Percentiles rank a stretch among this genome's conserved stretches.
Evolutionary conservation across 768 basidiomycete genomes (phyloP).

Genomic region (Mycena olivaceomarginata): DNA sequence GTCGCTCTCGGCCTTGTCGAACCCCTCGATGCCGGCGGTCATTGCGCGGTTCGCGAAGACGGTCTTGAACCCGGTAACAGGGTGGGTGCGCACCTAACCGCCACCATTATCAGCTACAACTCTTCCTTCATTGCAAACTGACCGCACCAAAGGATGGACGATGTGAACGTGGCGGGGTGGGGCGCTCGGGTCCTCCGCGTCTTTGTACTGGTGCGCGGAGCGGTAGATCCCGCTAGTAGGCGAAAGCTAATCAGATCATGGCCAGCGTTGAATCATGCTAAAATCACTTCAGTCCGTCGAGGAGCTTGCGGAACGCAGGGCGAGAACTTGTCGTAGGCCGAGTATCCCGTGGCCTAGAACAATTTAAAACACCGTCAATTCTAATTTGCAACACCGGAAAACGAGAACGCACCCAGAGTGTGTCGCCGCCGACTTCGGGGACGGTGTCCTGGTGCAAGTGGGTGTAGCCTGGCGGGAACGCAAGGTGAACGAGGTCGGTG

Average conservation of each 20-base stretch:
- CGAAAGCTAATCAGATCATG: not conserved
- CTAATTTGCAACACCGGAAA: not conserved
- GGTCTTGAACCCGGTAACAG: slow-evolving; percentile 61
- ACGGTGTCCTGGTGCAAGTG: slow-evolving; percentile 47
- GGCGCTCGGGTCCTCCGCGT: slow-evolving; percentile 57
- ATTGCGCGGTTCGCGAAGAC: slow-evolving; percentile 59
- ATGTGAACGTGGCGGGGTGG: slow-evolving; percentile 54
- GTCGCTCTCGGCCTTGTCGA: slow-evolving; percentile 59
- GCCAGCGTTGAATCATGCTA: not conserved
- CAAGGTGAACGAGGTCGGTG: slow-evolving; percentile 46
- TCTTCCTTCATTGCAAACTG: not conserved
- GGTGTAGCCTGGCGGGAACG: slow-evolving; percentile 46
- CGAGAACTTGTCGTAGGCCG: slow-evolving; percentile 64
- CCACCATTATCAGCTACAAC: not conserved
- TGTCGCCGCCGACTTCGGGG: slow-evolving; percentile 46
- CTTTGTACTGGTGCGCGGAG: slow-evolving; percentile 43
- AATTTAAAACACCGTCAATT: not conserved
- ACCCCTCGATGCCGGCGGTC: slow-evolving; percentile 58
- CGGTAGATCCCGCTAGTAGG: slow-evolving; percentile 52
- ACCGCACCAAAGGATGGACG: slow-evolving; percentile 53
- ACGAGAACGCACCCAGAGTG: slow-evolving; percentile 42
- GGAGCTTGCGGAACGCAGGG: slow-evolving; percentile 54
- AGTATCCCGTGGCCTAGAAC: slow-evolving; percentile 51
- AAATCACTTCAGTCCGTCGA: slow-evolving; percentile 53
- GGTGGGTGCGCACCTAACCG: slow-evolving; percentile 54